Conservation (phyloP, 2,329 filamentous ascomycete species). For the Aspergillus phoenicis region DNA sequence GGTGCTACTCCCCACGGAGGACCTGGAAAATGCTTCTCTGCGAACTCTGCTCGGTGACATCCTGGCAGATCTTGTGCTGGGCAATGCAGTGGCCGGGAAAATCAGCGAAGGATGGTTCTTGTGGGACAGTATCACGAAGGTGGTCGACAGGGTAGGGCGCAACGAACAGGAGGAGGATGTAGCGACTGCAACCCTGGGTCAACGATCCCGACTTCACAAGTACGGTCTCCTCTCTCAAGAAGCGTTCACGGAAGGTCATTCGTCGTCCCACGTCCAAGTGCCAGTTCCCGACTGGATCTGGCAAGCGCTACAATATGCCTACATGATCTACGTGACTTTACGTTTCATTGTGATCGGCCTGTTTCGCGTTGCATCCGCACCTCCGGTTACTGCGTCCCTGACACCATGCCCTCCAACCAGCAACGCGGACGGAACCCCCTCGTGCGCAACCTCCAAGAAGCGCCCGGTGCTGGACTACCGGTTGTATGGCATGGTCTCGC, state of each 20-base stretch:
- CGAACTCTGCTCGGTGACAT: conserved; percentile 83
- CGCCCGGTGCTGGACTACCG: conserved; percentile 75
- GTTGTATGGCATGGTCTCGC: conserved; percentile 72
- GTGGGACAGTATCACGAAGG: conserved; percentile 79
- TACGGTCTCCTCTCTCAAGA: conserved; percentile 57
- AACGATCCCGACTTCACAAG: conserved; percentile 54
- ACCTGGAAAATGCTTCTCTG: conserved; percentile 84
- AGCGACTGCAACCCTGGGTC: conserved; percentile 35
- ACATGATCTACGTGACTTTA: conserved; percentile 60
- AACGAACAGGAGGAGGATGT: conserved; percentile 20
- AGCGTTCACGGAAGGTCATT: conserved; percentile 27
- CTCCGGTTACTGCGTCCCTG: conserved; percentile 45
- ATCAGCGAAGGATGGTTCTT: conserved; percentile 85
- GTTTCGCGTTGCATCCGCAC: conserved; percentile 67
- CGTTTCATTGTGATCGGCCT: conserved; percentile 68
- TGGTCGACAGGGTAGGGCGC: conserved; percentile 54
- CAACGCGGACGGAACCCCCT: conserved; percentile 34
- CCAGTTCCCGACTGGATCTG: conserved; percentile 48
- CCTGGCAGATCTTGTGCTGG: conserved; percentile 85
- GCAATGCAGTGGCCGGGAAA: conserved; percentile 77
- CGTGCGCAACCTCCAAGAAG: conserved; percentile 34
- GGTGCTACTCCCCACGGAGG: conserved; percentile 85
- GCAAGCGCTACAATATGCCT: conserved; percentile 55
- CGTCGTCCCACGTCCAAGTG: conserved; percentile 37
- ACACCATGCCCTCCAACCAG: conserved; percentile 27